These are phyloP conservation scores for Amylocarpus encephaloides DNA, from an alignment of 2,329 filamentous ascomycete genomes.

Conservation along the genomic window DNA sequence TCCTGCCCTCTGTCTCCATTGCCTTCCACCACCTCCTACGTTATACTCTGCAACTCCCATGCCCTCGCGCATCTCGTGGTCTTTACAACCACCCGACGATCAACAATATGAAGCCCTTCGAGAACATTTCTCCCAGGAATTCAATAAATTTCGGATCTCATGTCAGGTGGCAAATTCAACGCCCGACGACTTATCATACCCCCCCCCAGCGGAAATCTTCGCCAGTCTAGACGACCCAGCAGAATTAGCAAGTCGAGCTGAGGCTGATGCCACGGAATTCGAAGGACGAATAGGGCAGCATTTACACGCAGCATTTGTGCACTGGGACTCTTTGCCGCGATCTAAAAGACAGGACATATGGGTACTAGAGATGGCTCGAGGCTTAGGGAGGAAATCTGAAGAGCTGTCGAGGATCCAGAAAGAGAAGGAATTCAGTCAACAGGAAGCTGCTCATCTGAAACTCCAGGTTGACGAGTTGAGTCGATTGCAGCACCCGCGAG, in stretches of 20 bases:
- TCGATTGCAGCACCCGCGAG: constrained; percentile 52
- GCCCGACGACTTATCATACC: constrained; percentile 44
- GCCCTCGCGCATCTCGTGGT: constrained; percentile 73
- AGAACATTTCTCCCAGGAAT: constrained; percentile 59
- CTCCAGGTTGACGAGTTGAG: constrained; percentile 54
- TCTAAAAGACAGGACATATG: constrained; percentile 54
- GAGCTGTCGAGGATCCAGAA: constrained; percentile 46
- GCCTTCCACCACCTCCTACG: constrained; percentile 73
- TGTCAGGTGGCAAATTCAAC: constrained; percentile 43
- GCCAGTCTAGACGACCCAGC: constrained; percentile 29
- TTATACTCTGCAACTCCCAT: constrained; percentile 73
- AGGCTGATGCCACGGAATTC: constrained; percentile 39
- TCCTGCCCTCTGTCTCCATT: constrained; percentile 73
- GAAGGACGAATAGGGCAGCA: constrained; percentile 69
- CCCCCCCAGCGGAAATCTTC: constrained; percentile 34
- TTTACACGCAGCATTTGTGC: constrained; percentile 66
- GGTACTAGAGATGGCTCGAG: constrained; percentile 55
- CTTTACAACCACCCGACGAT: constrained; percentile 65
- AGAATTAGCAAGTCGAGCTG: constrained; percentile 31
- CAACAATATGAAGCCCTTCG: constrained; percentile 69
- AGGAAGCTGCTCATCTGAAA: constrained; percentile 52
- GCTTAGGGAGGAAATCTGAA: constrained; percentile 49
- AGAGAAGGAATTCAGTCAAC: constrained; percentile 36
- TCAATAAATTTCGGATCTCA: constrained; percentile 56
- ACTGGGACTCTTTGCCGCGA: constrained; percentile 62